These are phyloP conservation scores for Coniochaeta sp. DNA, from an alignment of 2,329 filamentous ascomycete species.

Conservation along the genomic window DNA sequence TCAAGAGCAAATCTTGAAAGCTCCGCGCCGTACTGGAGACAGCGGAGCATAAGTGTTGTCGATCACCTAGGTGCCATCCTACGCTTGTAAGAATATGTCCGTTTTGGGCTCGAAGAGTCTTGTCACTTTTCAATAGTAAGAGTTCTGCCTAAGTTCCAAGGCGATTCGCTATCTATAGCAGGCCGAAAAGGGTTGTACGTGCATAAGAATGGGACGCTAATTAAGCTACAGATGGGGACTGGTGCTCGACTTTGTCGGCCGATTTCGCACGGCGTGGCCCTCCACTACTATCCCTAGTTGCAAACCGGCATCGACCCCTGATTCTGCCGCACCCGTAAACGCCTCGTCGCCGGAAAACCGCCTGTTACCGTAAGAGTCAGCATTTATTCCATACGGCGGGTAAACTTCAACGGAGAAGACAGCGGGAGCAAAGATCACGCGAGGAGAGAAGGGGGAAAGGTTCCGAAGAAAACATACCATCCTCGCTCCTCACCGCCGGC, in stretches of 20 bases:
- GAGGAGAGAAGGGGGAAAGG: background rate
- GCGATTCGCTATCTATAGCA: background rate
- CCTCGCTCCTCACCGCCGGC: constrained; percentile 76
- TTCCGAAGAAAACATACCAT: constrained; percentile 53
- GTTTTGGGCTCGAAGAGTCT: background rate
- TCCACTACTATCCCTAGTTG: constrained; percentile 1
- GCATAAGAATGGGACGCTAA: background rate
- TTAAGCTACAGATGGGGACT: background rate
- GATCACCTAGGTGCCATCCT: background rate
- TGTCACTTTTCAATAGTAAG: background rate
- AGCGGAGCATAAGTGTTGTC: background rate
- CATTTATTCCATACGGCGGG: background rate
- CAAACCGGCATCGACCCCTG: background rate
- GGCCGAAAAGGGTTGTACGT: background rate
- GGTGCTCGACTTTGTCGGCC: background rate
- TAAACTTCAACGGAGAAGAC: background rate
- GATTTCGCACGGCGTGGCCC: background rate
- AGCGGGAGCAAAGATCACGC: background rate
- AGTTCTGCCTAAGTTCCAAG: background rate
- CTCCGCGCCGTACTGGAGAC: background rate
- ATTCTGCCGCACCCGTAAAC: constrained; percentile 33
- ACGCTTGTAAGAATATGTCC: background rate
- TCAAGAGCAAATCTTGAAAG: background rate
- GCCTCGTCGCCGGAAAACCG: constrained; percentile 50
- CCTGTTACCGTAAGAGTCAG: constrained; percentile 7